Conservation (phyloP, 2,329 filamentous ascomycete genomes). For the Verticillium zaregamsianum region DNA sequence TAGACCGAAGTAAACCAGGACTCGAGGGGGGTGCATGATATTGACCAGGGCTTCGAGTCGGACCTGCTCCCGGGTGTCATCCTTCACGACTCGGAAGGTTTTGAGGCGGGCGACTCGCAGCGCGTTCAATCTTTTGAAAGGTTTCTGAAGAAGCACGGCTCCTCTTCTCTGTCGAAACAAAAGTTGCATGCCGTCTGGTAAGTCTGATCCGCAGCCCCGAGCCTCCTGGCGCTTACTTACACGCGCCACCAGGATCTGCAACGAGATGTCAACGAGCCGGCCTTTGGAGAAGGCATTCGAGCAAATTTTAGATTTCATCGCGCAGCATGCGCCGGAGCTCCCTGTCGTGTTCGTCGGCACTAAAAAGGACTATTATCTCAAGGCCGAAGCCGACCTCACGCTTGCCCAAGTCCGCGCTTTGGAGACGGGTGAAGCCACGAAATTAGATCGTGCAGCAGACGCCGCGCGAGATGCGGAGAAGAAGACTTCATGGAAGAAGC, state of each 20-base stretch:
- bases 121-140: constrained; percentile 18
- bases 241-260: constrained; percentile 16
- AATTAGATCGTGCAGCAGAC: constrained; percentile 12
- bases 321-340: constrained; percentile 12
- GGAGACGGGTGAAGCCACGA: constrained; percentile 6
- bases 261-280: constrained; percentile 16
- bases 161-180: constrained; percentile 7
- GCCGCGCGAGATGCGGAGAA: constrained; percentile 7
- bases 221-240: background rate
- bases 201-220: background rate
- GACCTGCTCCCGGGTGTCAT: constrained; percentile 20
- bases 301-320: constrained; percentile 17
- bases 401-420: constrained; percentile 6
- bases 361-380: constrained; percentile 21
- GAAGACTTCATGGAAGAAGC: constrained; percentile 10
- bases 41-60: constrained; percentile 21
- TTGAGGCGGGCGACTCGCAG: constrained; percentile 18
- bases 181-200: constrained; percentile 21
- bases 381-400: constrained; percentile 14
- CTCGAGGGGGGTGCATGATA: constrained; percentile 19
- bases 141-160: constrained; percentile 18
- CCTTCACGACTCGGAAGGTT: constrained; percentile 22
- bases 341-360: constrained; percentile 20
- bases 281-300: constrained; percentile 19
- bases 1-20: constrained; percentile 18